phyloP scores from a whole-genome alignment of 306 rosid species.

The Sphenostylis stenocarpa region DNA sequence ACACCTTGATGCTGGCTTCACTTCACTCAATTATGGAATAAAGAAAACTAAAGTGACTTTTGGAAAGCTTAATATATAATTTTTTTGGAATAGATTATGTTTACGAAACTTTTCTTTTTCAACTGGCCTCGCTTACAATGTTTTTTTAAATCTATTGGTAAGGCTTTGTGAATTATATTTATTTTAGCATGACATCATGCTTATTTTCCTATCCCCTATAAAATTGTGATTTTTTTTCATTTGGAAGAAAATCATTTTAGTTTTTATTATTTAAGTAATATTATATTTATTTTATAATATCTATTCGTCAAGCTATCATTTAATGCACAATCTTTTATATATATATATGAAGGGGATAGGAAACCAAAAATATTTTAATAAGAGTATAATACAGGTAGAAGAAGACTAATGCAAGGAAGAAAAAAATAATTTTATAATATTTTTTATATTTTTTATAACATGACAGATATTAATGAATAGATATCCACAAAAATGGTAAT shows the following conservation, averaged over 20 bases:
- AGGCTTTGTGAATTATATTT: too few relatives aligned
- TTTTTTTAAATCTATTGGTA: background rate
- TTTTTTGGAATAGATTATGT: background rate
- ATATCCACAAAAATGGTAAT: background rate
- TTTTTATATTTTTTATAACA: background rate
- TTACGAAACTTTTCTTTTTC: background rate
- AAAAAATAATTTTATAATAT: too few relatives aligned
- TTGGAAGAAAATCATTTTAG: background rate
- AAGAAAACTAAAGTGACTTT: background rate
- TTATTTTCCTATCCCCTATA: too few relatives aligned
- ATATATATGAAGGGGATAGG: too few relatives aligned
- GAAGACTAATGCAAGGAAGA: too few relatives aligned
- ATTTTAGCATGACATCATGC: too few relatives aligned
- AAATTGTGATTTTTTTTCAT: too few relatives aligned
- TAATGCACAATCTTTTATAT: too few relatives aligned
- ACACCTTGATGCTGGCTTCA: background rate
- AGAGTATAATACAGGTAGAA: too few relatives aligned
- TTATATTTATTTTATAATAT: background rate
- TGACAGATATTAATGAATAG: background rate
- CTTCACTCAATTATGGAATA: background rate
- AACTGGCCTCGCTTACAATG: background rate
- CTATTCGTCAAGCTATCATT: background rate
- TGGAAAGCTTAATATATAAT: background rate
- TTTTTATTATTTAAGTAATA: background rate
- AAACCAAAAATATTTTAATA: too few relatives aligned